Conservation (phyloP, 306 rosid species). For the Glycine latifolia region DNA sequence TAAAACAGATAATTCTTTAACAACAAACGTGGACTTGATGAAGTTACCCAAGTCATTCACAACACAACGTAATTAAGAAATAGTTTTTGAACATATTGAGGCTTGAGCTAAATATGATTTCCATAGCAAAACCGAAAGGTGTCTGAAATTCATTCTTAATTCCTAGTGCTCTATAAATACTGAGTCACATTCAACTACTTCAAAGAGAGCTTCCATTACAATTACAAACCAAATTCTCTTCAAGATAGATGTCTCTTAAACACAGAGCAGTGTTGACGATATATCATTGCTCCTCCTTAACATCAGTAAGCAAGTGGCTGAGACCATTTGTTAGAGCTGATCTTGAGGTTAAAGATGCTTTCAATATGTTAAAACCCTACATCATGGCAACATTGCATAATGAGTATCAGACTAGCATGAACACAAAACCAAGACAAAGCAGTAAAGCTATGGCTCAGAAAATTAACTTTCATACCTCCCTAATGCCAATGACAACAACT, state of each 20-base stretch:
- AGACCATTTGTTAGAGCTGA: constrained; percentile 30
- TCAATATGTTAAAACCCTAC: constrained; percentile 25
- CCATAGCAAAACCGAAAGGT: too few relatives aligned
- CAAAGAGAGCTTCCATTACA: not conserved
- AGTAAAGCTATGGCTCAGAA: not conserved
- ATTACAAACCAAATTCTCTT: not conserved
- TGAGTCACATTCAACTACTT: not conserved
- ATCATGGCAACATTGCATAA: not conserved
- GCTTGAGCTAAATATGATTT: too few relatives aligned
- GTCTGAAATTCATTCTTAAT: not conserved
- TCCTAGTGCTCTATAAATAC: not conserved
- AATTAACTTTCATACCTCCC: constrained; percentile 20
- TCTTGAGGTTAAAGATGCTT: constrained; percentile 30
- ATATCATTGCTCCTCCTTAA: not conserved
- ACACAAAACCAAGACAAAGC: not conserved
- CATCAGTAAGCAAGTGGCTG: not conserved
- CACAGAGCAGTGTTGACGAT: not conserved
- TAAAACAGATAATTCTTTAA: too few relatives aligned
- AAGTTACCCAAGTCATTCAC: too few relatives aligned
- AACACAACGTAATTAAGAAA: too few relatives aligned
- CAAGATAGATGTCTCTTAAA: not conserved
- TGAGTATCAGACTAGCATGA: not conserved
- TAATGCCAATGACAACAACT: not conserved
- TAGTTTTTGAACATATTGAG: too few relatives aligned
- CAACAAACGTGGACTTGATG: too few relatives aligned